A percentile compares a stretch with the other conserved stretches of the same genome.
phyloP scores from a whole-genome alignment of 2,329 filamentous ascomycete species.

The Iodosphaeria phyllophila region DNA sequence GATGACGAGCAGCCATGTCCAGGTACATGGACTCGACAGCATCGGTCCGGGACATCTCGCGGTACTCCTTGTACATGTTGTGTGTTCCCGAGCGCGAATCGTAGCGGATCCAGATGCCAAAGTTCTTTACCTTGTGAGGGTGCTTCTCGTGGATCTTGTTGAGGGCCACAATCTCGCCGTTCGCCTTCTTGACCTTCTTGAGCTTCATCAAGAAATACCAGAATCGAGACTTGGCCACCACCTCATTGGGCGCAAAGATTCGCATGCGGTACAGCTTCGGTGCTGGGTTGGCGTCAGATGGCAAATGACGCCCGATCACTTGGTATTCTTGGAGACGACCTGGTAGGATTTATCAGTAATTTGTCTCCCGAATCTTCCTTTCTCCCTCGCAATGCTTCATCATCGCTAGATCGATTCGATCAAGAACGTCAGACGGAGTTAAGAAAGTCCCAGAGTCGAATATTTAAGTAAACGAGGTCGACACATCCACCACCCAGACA shows the following conservation, averaged over 20 bases:
- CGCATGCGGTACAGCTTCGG: slow-evolving; percentile 99
- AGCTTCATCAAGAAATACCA: slow-evolving; percentile 99
- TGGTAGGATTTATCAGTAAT: too few relatives aligned
- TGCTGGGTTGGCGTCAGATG: slow-evolving; percentile 89
- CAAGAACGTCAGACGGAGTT: too few relatives aligned
- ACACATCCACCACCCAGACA: too few relatives aligned
- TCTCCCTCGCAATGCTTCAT: background rate
- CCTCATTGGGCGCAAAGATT: slow-evolving; percentile 95
- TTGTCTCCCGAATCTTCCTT: slow-evolving; percentile 11
- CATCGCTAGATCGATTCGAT: too few relatives aligned
- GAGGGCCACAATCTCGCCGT: slow-evolving; percentile 95
- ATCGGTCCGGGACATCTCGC: slow-evolving; percentile 90
- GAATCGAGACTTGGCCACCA: slow-evolving; percentile 99
- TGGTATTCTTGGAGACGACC: slow-evolving; percentile 99
- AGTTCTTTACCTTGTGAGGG: slow-evolving; percentile 99
- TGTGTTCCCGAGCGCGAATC: slow-evolving; percentile 98
- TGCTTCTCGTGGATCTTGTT: slow-evolving; percentile 99
- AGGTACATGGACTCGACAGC: slow-evolving; percentile 96
- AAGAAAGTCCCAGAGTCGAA: too few relatives aligned
- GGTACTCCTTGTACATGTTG: slow-evolving; percentile 99
- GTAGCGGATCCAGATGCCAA: slow-evolving; percentile 98
- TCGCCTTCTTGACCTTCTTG: slow-evolving; percentile 99
- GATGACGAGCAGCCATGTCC: slow-evolving; percentile 99
- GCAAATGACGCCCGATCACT: slow-evolving; percentile 99
- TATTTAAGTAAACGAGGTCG: too few relatives aligned